Evolutionary conservation across 2,329 filamentous ascomycete species (phyloP), one percentile per base, ranked within the genome.

Genomic region (Cladosporium sp.): DNA sequence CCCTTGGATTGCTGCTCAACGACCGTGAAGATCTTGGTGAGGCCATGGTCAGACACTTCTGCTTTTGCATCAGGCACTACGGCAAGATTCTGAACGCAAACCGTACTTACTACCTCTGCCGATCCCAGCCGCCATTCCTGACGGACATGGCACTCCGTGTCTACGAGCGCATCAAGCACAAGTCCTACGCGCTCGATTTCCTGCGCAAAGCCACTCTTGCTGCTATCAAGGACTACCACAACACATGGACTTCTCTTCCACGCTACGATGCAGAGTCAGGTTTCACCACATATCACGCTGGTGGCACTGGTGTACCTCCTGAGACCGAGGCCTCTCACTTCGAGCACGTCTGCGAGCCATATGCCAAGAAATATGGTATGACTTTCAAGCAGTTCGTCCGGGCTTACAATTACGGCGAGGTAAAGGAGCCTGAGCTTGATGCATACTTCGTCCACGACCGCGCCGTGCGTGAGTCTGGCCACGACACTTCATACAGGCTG

Each of bases 71-170:
- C 79, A 89, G 93, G 77, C 94, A 99, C 79, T 99, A 99, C 76
- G 94, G 93, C 74, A 99, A 98, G 82, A 97, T 99, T 67, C 86
- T 98, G 70, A 99, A 99, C 78, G 95, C 95, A 61, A 99, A 95
- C 65, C 88, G 95, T 40, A 93, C 93, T 1, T 99, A 99, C 83
- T 99, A 99, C 76, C 88, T 99, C 18, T 90, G 88, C 69, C 90
- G 95, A 66, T 97, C 95, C 2, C 95, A 99, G 78, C 95, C 95
- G 2, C 95, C 95, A 0, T 98, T 99, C 80, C 82, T 99, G 65
- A 99, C 95, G 1, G 95, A 99, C 78, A 97, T 99, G 93, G 91
- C 94, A 12, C 83, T 98, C 59, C 90, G 93, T 64, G 92, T 97
- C 50, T 98, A 95, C 76, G 93, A 97, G 73, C 91, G 90, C 75